Conservation (phyloP, 2,329 filamentous ascomycete species). For the Pezizomycotina sp. region DNA sequence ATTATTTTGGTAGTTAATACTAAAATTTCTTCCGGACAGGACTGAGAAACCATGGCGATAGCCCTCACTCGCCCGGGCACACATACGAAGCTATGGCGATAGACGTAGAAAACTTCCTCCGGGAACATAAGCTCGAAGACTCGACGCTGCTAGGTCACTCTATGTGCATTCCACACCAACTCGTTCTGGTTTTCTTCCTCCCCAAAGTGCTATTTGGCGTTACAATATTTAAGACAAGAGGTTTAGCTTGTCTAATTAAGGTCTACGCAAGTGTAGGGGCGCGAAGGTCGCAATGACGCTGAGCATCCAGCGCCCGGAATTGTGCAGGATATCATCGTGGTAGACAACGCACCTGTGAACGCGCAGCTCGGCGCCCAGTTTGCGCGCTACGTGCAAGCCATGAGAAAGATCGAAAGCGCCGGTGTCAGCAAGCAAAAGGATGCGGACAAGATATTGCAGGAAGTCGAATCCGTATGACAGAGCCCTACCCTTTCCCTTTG, state of each 20-base stretch:
- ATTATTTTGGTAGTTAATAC: conserved; percentile 12
- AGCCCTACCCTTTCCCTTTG: too few species aligned
- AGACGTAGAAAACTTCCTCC: conserved; percentile 66
- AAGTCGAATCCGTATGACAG: conserved; percentile 48
- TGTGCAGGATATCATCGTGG: conserved; percentile 59
- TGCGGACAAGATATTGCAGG: conserved; percentile 60
- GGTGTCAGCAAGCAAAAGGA: conserved; percentile 53
- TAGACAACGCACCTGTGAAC: conserved; percentile 85
- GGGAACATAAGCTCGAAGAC: conserved; percentile 49
- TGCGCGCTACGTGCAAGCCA: conserved; percentile 61
- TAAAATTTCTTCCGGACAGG: too few species aligned
- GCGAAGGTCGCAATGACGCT: conserved; percentile 86
- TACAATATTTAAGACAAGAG: background rate
- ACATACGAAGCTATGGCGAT: conserved; percentile 69
- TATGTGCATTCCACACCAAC: conserved; percentile 42
- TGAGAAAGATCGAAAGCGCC: conserved; percentile 62
- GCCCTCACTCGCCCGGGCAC: conserved; percentile 58
- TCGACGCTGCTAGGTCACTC: conserved; percentile 80
- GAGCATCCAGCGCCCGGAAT: conserved; percentile 51
- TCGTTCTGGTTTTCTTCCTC: background rate
- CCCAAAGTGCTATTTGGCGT: background rate
- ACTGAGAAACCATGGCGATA: conserved; percentile 88
- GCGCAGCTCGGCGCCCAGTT: conserved; percentile 60
- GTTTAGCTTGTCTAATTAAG: conserved; percentile 1
- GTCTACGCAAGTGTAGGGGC: conserved; percentile 40